Evolutionary conservation across 1,284 basidiomycete genomes (phyloP).

Genomic region (Exobasidium cylindrosporum): DNA sequence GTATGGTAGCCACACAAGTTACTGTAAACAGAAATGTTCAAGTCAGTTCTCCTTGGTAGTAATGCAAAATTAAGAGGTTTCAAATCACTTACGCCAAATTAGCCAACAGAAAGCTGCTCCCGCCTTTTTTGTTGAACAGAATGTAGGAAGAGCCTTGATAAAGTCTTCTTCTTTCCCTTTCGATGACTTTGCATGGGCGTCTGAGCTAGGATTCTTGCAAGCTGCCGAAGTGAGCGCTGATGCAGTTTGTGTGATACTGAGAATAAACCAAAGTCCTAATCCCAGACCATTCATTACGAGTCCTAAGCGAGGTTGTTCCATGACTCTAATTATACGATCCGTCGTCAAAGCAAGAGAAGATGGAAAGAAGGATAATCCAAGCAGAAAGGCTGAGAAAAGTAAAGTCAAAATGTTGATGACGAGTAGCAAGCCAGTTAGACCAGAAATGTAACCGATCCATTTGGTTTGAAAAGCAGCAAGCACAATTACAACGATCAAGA

Average conservation of each 20-base stretch:
- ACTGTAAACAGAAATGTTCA: slow-evolving; percentile 13
- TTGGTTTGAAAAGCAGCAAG: slow-evolving; percentile 39
- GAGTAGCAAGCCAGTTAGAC: slow-evolving; percentile 42
- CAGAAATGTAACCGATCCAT: slow-evolving; percentile 41
- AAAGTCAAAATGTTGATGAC: slow-evolving; percentile 31
- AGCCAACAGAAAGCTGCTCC: slow-evolving; percentile 48
- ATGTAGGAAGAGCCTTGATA: slow-evolving; percentile 31
- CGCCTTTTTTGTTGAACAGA: slow-evolving; percentile 45
- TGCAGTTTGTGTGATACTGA: slow-evolving; percentile 40
- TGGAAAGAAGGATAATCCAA: slow-evolving; percentile 35
- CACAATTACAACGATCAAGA: slow-evolving; percentile 39
- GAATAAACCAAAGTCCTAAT: slow-evolving; percentile 30
- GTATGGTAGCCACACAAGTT: slow-evolving; percentile 30
- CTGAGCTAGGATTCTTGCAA: slow-evolving; percentile 41
- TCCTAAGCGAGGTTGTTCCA: slow-evolving; percentile 40
- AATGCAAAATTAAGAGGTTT: no score
- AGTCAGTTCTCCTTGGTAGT: background rate
- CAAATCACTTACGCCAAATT: slow-evolving; percentile 24
- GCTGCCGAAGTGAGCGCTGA: slow-evolving; percentile 39
- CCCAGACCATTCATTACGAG: slow-evolving; percentile 39
- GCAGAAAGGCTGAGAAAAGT: slow-evolving; percentile 27
- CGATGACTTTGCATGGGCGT: slow-evolving; percentile 33
- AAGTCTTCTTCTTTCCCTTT: slow-evolving; percentile 31
- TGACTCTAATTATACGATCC: slow-evolving; percentile 20
- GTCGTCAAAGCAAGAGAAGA: slow-evolving; percentile 9